Conservation (phyloP, 2,329 filamentous ascomycete species). For the Raffaelea arxii region DNA sequence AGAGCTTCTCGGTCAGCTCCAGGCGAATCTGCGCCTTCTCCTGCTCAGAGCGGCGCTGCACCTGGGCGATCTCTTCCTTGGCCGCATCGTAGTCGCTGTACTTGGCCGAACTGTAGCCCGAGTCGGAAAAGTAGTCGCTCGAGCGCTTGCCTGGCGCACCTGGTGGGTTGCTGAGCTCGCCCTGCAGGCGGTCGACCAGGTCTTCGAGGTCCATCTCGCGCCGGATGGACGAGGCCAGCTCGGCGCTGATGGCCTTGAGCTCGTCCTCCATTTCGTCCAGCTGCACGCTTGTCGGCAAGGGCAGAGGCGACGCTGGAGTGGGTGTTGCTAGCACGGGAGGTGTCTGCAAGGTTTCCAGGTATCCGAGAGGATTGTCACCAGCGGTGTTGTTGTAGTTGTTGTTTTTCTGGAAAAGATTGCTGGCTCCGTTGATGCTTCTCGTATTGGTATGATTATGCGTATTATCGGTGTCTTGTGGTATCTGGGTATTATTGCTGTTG, state of each 20-base stretch:
- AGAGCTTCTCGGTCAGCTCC: slow-evolving; percentile 75
- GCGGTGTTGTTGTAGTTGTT: not conserved
- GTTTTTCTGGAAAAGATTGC: not conserved
- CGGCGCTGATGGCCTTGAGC: slow-evolving; percentile 82
- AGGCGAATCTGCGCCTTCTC: slow-evolving; percentile 80
- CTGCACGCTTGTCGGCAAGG: slow-evolving; percentile 35
- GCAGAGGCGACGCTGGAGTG: slow-evolving; percentile 6
- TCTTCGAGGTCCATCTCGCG: slow-evolving; percentile 96
- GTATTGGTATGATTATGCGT: too few relatives aligned
- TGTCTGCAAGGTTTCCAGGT: slow-evolving; percentile 43
- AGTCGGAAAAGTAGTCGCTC: slow-evolving; percentile 98
- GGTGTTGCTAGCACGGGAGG: slow-evolving; percentile 28
- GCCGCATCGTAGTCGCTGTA: slow-evolving; percentile 57
- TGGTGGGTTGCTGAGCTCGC: slow-evolving; percentile 55
- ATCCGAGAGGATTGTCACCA: slow-evolving; percentile 33
- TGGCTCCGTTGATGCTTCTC: not conserved
- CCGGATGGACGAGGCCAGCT: slow-evolving; percentile 85
- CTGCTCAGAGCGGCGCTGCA: slow-evolving; percentile 78
- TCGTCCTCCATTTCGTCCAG: slow-evolving; percentile 91
- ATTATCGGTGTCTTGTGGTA: slow-evolving; percentile 2
- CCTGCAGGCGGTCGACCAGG: slow-evolving; percentile 76
- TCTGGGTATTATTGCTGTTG: slow-evolving; percentile 5
- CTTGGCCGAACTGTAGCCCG: slow-evolving; percentile 76
- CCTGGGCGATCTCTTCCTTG: slow-evolving; percentile 67
- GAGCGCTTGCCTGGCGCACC: slow-evolving; percentile 57